phyloP scores from a whole-genome alignment of 345 rosid species.

The Gossypium ekmanianum region DNA sequence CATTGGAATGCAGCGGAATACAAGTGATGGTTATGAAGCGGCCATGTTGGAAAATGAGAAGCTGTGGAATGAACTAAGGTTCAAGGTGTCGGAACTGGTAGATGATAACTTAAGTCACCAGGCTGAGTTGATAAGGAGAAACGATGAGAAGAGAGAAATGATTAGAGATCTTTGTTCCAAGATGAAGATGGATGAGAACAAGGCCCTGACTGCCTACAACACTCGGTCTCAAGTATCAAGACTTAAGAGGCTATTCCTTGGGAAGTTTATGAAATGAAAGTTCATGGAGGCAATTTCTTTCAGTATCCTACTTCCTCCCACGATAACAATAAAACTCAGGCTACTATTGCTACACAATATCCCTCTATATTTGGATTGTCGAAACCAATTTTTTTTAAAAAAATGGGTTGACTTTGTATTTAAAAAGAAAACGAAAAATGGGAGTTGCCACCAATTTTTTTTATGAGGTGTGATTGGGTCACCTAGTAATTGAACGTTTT shows the following conservation, averaged over 20 bases:
- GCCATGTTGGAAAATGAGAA: constrained; percentile 12
- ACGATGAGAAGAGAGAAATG: constrained; percentile 31
- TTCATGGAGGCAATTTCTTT: no score
- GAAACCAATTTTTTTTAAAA: no score
- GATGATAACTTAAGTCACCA: constrained; percentile 28
- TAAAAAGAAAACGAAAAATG: no score
- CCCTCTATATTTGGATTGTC: no score
- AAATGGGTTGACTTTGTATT: no score
- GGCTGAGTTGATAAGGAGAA: constrained; percentile 29
- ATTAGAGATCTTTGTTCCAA: constrained; percentile 27
- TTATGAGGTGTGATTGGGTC: no score
- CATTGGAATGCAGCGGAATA: background rate
- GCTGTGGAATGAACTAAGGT: constrained; percentile 16
- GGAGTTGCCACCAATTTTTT: no score
- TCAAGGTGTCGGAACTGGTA: constrained; percentile 13
- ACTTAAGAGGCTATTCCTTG: constrained; percentile 6
- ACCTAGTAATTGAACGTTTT: no score
- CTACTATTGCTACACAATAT: no score
- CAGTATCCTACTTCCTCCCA: no score
- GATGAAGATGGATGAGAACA: constrained; percentile 21
- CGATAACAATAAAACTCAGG: no score
- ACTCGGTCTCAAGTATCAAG: constrained; percentile 1
- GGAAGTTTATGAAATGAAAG: background rate
- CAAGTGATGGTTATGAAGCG: background rate
- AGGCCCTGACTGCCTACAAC: background rate